Evolutionary conservation across 768 basidiomycete genomes (phyloP).

Genomic region (Mycena vitilis): DNA sequence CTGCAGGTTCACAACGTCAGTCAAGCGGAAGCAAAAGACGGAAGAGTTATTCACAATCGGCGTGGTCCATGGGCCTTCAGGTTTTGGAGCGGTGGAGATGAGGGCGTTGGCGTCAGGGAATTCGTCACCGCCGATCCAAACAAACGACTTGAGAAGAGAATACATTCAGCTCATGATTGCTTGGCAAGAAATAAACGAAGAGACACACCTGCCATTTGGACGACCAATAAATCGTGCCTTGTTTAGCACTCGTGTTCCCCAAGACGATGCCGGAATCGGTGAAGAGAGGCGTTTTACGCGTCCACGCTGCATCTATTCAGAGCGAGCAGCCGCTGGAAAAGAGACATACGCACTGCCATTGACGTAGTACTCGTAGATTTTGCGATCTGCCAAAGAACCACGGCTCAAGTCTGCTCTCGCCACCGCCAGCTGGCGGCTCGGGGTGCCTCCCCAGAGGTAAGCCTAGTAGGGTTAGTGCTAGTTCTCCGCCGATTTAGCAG

Average conservation of each 20-base stretch:
- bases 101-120: slow-evolving; percentile 3
- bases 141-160: slow-evolving; percentile 10
- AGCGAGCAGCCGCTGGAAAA: background rate
- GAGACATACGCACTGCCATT: slow-evolving; percentile 18
- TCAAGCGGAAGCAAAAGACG: background rate
- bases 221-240: slow-evolving; percentile 30
- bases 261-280: slow-evolving; percentile 11
- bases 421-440: slow-evolving; percentile 13
- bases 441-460: slow-evolving; percentile 22
- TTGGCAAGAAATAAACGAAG: background rate
- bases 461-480: slow-evolving; percentile 4
- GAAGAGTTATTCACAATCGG: background rate
- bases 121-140: slow-evolving; percentile 20
- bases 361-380: slow-evolving; percentile 31
- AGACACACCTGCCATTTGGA: slow-evolving; percentile 19
- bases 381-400: slow-evolving; percentile 9
- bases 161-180: background rate
- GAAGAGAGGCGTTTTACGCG: slow-evolving; percentile 9
- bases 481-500: too few relatives aligned
- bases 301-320: slow-evolving; percentile 2
- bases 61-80: background rate
- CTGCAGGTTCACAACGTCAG: background rate
- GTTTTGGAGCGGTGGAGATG: slow-evolving; percentile 5
- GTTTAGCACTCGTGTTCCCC: slow-evolving; percentile 16
- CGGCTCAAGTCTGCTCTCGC: slow-evolving; percentile 9